These are phyloP conservation scores for Lipomyces kockii DNA, from an alignment of 805 yeast genomes.

Conservation along the genomic window DNA sequence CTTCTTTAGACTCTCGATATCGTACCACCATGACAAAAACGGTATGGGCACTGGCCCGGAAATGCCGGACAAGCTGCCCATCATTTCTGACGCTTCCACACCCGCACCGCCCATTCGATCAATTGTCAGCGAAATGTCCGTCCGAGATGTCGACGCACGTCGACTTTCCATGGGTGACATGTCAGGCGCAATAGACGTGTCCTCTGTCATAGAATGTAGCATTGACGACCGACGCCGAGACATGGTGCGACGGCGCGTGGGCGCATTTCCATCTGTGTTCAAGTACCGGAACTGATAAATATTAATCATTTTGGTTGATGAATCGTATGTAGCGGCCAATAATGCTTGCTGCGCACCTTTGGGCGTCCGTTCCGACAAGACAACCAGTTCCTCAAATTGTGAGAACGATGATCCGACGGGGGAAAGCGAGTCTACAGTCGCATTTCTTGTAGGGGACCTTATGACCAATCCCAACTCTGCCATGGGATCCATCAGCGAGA, in stretches of 20 bases:
- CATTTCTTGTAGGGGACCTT: background rate
- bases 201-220: constrained; percentile 27
- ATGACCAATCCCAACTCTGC: constrained; percentile 73
- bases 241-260: constrained; percentile 24
- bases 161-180: constrained; percentile 14
- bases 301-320: constrained; percentile 47
- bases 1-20: constrained; percentile 35
- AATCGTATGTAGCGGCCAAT: constrained; percentile 52
- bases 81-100: constrained; percentile 9
- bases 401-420: constrained; percentile 67
- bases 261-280: constrained; percentile 10
- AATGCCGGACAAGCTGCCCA: constrained; percentile 1
- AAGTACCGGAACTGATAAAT: constrained; percentile 63
- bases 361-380: constrained; percentile 30
- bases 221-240: constrained; percentile 31
- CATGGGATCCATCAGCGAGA: constrained; percentile 75
- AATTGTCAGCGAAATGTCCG: constrained; percentile 28
- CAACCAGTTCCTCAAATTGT: constrained; percentile 58
- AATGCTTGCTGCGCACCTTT: constrained; percentile 13
- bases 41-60: constrained; percentile 8
- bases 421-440: constrained; percentile 51
- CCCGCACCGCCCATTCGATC: constrained; percentile 47
- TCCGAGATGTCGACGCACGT: constrained; percentile 19
- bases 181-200: constrained; percentile 12
- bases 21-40: constrained; percentile 31